phyloP scores from a whole-genome alignment of 306 rosid genomes.

The Vicia villosa region DNA sequence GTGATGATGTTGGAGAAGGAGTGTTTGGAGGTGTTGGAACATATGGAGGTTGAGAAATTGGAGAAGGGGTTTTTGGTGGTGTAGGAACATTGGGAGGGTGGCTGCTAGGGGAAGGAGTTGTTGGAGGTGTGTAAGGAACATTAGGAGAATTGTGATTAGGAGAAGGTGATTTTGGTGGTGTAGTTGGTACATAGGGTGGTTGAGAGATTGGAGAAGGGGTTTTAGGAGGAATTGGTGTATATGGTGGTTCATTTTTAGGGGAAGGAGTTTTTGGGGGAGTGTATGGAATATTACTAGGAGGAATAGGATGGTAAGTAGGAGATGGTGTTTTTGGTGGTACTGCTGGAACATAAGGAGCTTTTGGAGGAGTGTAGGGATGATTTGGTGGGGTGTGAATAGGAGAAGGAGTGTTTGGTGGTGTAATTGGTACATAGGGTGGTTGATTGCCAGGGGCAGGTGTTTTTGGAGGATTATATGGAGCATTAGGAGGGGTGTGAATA shows the following conservation, averaged over 20 bases:
- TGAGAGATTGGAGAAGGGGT: constrained; percentile 11
- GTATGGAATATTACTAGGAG: background rate
- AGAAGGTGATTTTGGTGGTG: constrained; percentile 20
- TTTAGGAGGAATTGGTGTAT: constrained; percentile 16
- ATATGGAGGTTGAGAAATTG: background rate
- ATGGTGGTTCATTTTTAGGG: background rate
- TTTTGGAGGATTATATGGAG: constrained; percentile 13
- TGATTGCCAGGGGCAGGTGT: background rate
- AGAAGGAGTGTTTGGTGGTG: constrained; percentile 12
- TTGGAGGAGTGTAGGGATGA: constrained; percentile 17
- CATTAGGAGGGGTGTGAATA: background rate
- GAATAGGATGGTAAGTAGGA: background rate
- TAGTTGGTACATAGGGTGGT: constrained; percentile 17
- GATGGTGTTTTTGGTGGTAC: constrained; percentile 6
- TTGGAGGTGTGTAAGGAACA: constrained; percentile 30
- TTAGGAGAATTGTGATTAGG: background rate
- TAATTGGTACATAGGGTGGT: constrained; percentile 4
- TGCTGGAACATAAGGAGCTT: background rate
- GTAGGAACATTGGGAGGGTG: background rate
- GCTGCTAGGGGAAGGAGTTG: background rate
- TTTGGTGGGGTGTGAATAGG: background rate
- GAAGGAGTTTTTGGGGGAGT: constrained; percentile 34
- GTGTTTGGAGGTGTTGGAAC: constrained; percentile 6
- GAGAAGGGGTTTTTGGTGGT: constrained; percentile 20
- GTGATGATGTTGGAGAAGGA: background rate